Conservation (phyloP, 225 moss, liverwort and hornwort genomes). For the Neckera pumila region DNA sequence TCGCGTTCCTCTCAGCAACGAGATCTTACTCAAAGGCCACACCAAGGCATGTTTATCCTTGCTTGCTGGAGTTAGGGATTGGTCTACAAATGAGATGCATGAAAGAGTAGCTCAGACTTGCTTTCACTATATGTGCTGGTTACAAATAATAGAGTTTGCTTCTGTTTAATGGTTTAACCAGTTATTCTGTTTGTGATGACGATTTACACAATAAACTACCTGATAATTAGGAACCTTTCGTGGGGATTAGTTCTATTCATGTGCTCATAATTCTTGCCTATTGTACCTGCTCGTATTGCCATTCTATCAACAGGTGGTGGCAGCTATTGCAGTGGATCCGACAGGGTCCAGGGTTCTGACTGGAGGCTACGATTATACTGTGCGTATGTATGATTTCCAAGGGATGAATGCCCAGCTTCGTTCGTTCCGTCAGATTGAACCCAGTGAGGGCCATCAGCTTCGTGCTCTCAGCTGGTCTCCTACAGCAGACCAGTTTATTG, state of each 20-base stretch:
- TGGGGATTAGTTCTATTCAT: neutral
- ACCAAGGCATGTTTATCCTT: constrained; percentile 56
- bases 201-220: neutral
- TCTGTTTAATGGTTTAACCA: neutral
- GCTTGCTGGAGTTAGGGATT: constrained; percentile 29
- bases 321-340: constrained; percentile 95
- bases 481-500: constrained; percentile 88
- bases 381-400: constrained; percentile 97
- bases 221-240: neutral
- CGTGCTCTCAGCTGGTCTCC: constrained; percentile 99
- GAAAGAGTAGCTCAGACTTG: constrained; percentile 15
- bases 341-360: constrained; percentile 91
- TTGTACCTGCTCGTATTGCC: neutral
- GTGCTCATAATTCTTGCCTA: neutral
- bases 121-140: neutral
- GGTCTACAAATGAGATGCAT: constrained; percentile 17
- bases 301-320: constrained; percentile 57
- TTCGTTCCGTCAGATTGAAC: constrained; percentile 94
- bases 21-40: constrained; percentile 82
- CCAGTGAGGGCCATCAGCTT: constrained; percentile 97
- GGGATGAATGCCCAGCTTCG: constrained; percentile 92
- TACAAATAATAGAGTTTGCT: neutral
- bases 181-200: neutral
- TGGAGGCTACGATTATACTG: constrained; percentile 81
- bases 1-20: constrained; percentile 82